phyloP scores from a whole-genome alignment of 805 yeast genomes.

The Yarrowia hollandica region DNA sequence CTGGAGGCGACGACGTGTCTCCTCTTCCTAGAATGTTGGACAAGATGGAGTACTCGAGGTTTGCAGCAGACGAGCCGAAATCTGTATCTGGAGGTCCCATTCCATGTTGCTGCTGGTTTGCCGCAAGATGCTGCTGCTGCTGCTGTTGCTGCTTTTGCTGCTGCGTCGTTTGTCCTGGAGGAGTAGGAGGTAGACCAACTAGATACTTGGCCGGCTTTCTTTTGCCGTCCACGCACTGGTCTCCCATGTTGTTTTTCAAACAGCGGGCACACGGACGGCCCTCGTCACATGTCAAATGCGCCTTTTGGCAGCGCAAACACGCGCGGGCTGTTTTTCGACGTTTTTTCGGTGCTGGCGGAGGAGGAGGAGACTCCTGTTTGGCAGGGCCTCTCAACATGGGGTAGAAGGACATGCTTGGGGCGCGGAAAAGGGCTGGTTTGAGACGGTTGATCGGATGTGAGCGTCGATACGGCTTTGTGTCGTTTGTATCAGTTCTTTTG shows the following conservation, averaged over 20 bases:
- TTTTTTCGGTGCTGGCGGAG: constrained; percentile 30
- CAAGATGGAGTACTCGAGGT: constrained; percentile 42
- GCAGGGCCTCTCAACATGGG: constrained; percentile 16
- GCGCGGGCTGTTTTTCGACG: constrained; percentile 75
- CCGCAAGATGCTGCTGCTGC: background rate
- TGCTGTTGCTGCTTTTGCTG: background rate
- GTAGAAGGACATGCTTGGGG: constrained; percentile 14
- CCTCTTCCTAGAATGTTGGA: constrained; percentile 38
- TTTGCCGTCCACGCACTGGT: constrained; percentile 81
- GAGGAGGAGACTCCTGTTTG: constrained; percentile 10
- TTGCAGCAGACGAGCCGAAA: constrained; percentile 43
- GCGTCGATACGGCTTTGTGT: too few species aligned
- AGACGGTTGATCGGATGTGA: too few species aligned
- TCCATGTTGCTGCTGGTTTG: background rate
- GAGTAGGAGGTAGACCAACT: constrained; percentile 52
- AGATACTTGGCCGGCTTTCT: constrained; percentile 73
- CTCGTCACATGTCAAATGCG: constrained; percentile 86
- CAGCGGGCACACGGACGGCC: constrained; percentile 78
- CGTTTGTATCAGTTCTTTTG: too few species aligned
- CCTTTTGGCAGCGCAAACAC: constrained; percentile 80
- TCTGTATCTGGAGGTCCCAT: constrained; percentile 32
- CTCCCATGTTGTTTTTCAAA: constrained; percentile 57
- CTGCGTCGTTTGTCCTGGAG: background rate
- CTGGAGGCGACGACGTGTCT: constrained; percentile 26
- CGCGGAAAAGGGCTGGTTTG: too few species aligned